Conservation (phyloP, 73 alveolate genomes). For the Uronychia setigera region DNA sequence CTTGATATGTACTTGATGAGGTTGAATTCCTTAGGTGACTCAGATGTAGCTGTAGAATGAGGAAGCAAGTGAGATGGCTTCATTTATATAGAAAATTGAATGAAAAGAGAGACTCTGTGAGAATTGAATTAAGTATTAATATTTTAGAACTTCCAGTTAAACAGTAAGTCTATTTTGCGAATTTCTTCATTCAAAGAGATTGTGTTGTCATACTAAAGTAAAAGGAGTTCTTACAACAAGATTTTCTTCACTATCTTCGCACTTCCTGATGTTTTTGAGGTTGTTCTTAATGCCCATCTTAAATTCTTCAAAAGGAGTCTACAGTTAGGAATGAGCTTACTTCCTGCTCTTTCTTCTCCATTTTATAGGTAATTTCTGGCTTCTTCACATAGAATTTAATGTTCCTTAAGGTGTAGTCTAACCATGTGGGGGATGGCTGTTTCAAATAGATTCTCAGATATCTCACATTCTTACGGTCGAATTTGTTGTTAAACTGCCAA, state of each 20-base stretch:
- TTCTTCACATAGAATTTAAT: conserved; percentile 47
- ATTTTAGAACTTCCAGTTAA: too few species aligned
- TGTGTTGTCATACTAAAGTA: neutral
- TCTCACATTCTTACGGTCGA: conserved; percentile 29
- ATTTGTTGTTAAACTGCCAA: conserved; percentile 42
- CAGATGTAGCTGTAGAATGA: too few species aligned
- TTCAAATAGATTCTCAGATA: conserved; percentile 51
- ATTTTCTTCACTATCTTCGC: neutral
- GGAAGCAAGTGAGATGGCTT: too few species aligned
- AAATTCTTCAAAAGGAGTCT: conserved; percentile 29
- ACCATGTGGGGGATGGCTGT: conserved; percentile 72
- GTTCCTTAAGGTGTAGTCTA: conserved; percentile 53
- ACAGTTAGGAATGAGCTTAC: neutral
- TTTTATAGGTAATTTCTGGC: conserved; percentile 17
- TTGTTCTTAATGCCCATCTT: conserved; percentile 2
- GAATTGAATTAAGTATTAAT: too few species aligned
- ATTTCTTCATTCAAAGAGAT: too few species aligned
- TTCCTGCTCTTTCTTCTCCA: conserved; percentile 15
- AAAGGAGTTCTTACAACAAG: neutral
- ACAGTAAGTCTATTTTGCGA: too few species aligned
- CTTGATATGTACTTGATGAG: too few species aligned
- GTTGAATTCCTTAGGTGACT: too few species aligned
- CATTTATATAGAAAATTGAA: too few species aligned
- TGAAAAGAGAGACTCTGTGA: too few species aligned
- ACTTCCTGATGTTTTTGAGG: conserved; percentile 11